Evolutionary conservation across 164 flowering plant genomes (phyloP).

Genomic region (Chimonanthus salicifolius): DNA sequence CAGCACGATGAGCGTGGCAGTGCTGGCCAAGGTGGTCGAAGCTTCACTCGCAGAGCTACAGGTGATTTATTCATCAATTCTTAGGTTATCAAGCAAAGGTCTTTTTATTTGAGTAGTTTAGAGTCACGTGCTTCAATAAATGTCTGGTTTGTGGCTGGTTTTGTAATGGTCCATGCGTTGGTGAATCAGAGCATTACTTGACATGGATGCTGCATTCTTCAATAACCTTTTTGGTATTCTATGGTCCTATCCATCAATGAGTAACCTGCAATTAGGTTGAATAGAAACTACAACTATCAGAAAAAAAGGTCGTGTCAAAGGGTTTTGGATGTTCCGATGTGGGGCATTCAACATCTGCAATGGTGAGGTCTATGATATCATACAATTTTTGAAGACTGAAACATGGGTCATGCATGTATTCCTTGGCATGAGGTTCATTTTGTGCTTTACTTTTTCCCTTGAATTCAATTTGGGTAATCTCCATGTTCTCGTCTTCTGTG

Average conservation of each 20-base stretch:
- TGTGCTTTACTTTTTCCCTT: neutral
- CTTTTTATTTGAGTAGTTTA: neutral
- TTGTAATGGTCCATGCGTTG: neutral
- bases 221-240: neutral
- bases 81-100: neutral
- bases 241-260: neutral
- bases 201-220: neutral
- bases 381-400: neutral
- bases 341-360: no score
- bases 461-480: neutral
- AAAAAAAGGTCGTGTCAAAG: neutral
- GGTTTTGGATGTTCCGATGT: neutral
- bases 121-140: neutral
- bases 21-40: constrained; percentile 67
- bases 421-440: neutral
- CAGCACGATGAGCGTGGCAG: constrained; percentile 89
- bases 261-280: neutral
- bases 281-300: neutral
- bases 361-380: neutral
- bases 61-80: constrained; percentile 30
- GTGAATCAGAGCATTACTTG: neutral
- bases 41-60: constrained; percentile 33
- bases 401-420: neutral
- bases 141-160: neutral
- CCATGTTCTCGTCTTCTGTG: constrained; percentile 1